Conservation (phyloP, 306 rosid genomes). For the Fragaria ananassa region DNA sequence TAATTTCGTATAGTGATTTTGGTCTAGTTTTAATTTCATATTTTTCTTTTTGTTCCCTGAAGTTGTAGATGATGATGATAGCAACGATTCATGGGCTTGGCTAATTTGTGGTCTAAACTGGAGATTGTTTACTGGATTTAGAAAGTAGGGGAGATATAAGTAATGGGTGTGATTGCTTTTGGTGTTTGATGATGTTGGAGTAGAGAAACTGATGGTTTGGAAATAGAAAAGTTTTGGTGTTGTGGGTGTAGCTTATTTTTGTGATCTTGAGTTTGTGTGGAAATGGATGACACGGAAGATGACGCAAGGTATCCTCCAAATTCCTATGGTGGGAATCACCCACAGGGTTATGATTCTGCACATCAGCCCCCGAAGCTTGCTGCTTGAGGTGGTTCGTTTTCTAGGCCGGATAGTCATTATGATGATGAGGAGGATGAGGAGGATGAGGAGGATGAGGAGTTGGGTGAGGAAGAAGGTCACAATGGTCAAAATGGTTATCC, state of each 20-base stretch:
- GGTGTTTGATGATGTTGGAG: not conserved
- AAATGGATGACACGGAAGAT: conserved; percentile 77
- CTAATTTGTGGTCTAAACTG: conserved; percentile 1
- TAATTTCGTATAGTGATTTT: not conserved
- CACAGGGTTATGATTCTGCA: conserved; percentile 47
- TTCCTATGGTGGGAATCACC: conserved; percentile 42
- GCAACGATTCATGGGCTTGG: not conserved
- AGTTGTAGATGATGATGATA: not conserved
- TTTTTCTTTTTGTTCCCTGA: not conserved
- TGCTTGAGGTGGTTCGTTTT: conserved; percentile 37
- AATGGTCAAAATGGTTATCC: conserved; percentile 42
- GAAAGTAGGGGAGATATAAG: not conserved
- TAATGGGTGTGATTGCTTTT: not conserved
- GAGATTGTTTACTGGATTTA: conserved; percentile 1
- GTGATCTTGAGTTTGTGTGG: conserved; percentile 16
- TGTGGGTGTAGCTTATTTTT: not conserved
- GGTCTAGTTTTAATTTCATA: not conserved
- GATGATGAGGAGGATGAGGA: conserved; percentile 49
- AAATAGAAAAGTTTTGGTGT: conserved; percentile 10
- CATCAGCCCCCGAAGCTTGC: conserved; percentile 34
- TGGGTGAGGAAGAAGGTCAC: conserved; percentile 48
- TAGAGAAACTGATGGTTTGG: conserved; percentile 7
- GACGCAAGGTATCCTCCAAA: conserved; percentile 51
- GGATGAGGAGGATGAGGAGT: conserved; percentile 41
- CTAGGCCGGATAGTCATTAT: conserved; percentile 37